Percentiles rank a stretch among this genome's conserved stretches.
phyloP scores from a whole-genome alignment of 176 grass and related monocot genomes.

The Areca catechu region DNA sequence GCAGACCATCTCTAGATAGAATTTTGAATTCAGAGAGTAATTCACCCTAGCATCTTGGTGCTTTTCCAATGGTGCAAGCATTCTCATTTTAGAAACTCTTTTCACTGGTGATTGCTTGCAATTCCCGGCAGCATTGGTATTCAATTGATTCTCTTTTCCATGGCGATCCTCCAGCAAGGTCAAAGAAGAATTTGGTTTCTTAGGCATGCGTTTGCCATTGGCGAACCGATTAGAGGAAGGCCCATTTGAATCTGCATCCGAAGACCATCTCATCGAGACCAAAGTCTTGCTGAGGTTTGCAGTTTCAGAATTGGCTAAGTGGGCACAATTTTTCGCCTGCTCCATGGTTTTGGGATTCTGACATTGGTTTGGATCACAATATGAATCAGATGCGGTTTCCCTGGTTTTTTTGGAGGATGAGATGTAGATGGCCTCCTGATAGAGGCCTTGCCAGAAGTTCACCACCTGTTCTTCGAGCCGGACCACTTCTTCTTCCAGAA shows the following conservation, averaged over 20 bases:
- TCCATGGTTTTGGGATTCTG: slow-evolving; percentile 7
- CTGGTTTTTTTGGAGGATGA: slow-evolving; percentile 40
- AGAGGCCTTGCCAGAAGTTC: slow-evolving; percentile 90
- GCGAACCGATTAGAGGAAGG: slow-evolving; percentile 18
- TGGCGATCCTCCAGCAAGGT: slow-evolving; percentile 17
- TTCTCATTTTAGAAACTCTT: slow-evolving; percentile 34
- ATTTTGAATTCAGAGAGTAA: neutral
- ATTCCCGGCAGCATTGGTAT: slow-evolving; percentile 29
- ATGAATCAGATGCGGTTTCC: slow-evolving; percentile 4
- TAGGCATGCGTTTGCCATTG: slow-evolving; percentile 27
- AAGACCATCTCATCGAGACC: neutral
- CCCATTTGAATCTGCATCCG: slow-evolving; percentile 21
- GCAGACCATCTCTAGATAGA: neutral
- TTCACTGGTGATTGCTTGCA: slow-evolving; percentile 34
- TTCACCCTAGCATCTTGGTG: slow-evolving; percentile 35
- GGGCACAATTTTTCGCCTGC: slow-evolving; percentile 25
- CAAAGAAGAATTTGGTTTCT: slow-evolving; percentile 15
- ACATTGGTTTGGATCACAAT: neutral
- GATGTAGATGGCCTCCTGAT: slow-evolving; percentile 78
- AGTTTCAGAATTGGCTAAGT: slow-evolving; percentile 16
- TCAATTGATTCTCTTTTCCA: slow-evolving; percentile 82
- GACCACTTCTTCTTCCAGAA: slow-evolving; percentile 91
- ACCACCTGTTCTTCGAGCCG: slow-evolving; percentile 95
- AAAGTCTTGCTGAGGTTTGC: neutral
- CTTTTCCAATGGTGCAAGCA: slow-evolving; percentile 24